Evolutionary conservation across 495 filamentous ascomycete species (phyloP), one percentile per base, ranked within the genome.

Genomic region (Daldinia decipiens): DNA sequence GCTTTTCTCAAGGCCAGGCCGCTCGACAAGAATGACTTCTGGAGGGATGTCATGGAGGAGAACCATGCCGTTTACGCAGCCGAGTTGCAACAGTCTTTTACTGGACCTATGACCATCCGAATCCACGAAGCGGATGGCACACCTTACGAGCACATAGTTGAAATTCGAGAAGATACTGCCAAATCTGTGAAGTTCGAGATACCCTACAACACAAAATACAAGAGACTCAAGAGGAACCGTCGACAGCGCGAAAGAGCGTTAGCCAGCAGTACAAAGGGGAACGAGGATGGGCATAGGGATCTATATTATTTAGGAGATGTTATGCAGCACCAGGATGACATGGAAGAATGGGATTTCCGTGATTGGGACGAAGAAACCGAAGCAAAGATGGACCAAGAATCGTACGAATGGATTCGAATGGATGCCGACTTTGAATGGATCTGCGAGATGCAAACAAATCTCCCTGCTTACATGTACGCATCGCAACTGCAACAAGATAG

Each of bases 361-460:
- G 95, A 98, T 61, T 99, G 95, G 95, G 87, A 88, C 54, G 88
- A 90, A 62, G 91, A 94, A 38, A 91, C 93, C 12, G 94, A 98
- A 75, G 86, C 90, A 7, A 85, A 86, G 65, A 99, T 99, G 96
- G 92, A 93, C 40, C 89, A 93, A 59, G 95, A 99, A 75, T 95
- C 91, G 3, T 99, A 98, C 75, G 95, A 99, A 77, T 99, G 95
- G 95, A 95, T 98, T 65, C 89, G 95, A 15, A 92, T 98, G 85
- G 95, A 99, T 79, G 93, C 94, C 19, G 95, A 99, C 78, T 98
- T 98, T 72, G 95, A 99, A 75, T 99, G 95, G 95, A 88, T 98
- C 40, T 94, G 92, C 80, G 90, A 90, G 57, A 87, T 88, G 43
- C 74, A 79, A 15, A 84, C 94, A 54, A 88, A 86, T 32, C 92